These are phyloP conservation scores for Suhomyces prunicola DNA, from an alignment of 805 yeast species.

Conservation along the genomic window DNA sequence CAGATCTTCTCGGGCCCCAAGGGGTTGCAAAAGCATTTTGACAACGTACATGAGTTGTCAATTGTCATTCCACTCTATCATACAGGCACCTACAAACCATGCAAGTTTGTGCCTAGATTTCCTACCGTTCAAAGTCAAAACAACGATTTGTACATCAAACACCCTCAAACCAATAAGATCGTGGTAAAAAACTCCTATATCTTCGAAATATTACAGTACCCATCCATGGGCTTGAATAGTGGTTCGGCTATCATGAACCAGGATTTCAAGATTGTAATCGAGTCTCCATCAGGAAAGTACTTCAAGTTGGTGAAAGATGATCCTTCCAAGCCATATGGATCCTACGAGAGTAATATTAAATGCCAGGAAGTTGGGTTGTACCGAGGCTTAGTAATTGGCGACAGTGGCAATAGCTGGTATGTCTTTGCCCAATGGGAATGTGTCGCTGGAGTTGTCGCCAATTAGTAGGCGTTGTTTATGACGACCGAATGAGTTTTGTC, in stretches of 20 bases:
- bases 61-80: constrained; percentile 75
- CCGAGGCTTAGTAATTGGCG: constrained; percentile 78
- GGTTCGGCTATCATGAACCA: constrained; percentile 31
- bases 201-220: constrained; percentile 63
- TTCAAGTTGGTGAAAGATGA: constrained; percentile 54
- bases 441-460: constrained; percentile 18
- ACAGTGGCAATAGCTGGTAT: constrained; percentile 76
- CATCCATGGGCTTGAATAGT: constrained; percentile 47
- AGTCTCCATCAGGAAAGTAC: constrained; percentile 82
- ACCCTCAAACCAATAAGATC: constrained; percentile 75
- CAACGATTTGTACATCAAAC: constrained; percentile 76
- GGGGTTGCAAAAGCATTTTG: constrained; percentile 55
- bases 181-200: constrained; percentile 55
- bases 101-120: constrained; percentile 67
- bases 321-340: constrained; percentile 45
- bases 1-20: constrained; percentile 70
- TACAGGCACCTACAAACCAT: constrained; percentile 57
- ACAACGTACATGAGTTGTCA: constrained; percentile 64
- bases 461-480: not conserved
- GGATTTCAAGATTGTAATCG: constrained; percentile 62
- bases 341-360: constrained; percentile 58
- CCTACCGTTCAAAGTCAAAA: constrained; percentile 67
- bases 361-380: constrained; percentile 76
- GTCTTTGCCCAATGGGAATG: constrained; percentile 91
- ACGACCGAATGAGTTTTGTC: not conserved